phyloP scores from a whole-genome alignment of 2,329 filamentous ascomycete species.

The Thielaviopsis musarum region DNA sequence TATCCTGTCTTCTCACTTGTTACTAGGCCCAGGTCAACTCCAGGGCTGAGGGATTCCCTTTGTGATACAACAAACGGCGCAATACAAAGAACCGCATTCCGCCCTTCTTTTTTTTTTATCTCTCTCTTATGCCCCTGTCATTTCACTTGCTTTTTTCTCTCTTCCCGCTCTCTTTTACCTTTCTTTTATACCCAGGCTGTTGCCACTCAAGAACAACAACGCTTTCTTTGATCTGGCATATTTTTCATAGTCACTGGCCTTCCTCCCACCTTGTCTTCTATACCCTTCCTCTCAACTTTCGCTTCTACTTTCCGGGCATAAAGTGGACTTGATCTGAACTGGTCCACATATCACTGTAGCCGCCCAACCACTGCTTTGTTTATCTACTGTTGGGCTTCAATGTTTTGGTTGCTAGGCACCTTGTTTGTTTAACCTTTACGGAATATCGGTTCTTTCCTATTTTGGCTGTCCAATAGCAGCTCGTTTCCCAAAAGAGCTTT shows the following conservation, averaged over 20 bases:
- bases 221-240: no score
- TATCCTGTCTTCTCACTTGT: background rate
- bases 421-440: background rate
- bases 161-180: slow-evolving; percentile 8
- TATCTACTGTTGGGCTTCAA: no score
- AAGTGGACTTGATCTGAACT: no score
- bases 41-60: background rate
- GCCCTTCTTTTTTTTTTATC: background rate
- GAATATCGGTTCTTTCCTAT: background rate
- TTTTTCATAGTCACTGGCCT: no score
- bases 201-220: no score
- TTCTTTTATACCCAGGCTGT: background rate
- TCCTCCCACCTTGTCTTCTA: background rate
- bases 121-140: background rate
- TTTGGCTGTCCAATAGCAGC: background rate
- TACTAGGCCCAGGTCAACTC: background rate
- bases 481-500: background rate
- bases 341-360: no score
- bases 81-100: background rate
- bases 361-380: no score
- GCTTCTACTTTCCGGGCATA: no score
- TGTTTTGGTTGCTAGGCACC: background rate
- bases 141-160: slow-evolving; percentile 13
- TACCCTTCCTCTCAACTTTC: no score
- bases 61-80: background rate